Evolutionary conservation across 495 filamentous ascomycete species (phyloP), one percentile per base, ranked within the genome.

Genomic region (Aspergillus homomorphus): DNA sequence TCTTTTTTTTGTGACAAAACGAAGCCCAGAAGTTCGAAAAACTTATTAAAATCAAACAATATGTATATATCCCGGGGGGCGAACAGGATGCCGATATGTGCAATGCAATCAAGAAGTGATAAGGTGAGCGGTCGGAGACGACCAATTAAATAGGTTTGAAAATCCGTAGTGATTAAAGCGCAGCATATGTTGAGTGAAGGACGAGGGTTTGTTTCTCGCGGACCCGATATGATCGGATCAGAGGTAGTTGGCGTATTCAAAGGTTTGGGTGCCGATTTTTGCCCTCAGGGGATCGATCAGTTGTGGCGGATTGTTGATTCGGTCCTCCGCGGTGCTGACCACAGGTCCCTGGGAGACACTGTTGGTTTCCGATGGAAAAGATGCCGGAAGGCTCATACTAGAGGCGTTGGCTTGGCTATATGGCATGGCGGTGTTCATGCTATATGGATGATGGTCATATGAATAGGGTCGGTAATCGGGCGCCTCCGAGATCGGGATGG

Each of bases 341-440:
- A 63, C 60, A 16, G 60, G 33, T 30, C 57, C 60, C 33, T 61
- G 63, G 12, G 63, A 63, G 22, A 60, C 54, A 8, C 62, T 48
- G 12, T 56, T 66, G 8, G 68, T 53, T 15, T 73, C 71, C n/a
- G 72, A 64, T 2, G 69, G 62, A 10, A 67, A 72, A 4, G 74
- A 66, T 0, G 72, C 62, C 3, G 74, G 72, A 8, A 77, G 72
- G 43, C 65, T 75, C 57, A 77, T 60, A 51, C 62, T 72, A n/a
- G 75, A 73, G 19, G 70, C 53, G n/a, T 70, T 76, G 53, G 70
- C 61, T 44, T 74, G 72, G 21, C 63, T 69, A 46, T 67, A 77
- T 0, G 70, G 67, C 10, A 72, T 61, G 4, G 58, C 60, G n/a
- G 68, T 65, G 45, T 60, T 61, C 56, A 73, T 67, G 22, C 66